phyloP scores from a whole-genome alignment of 2,329 filamentous ascomycete genomes.

The Colletotrichum lentis region DNA sequence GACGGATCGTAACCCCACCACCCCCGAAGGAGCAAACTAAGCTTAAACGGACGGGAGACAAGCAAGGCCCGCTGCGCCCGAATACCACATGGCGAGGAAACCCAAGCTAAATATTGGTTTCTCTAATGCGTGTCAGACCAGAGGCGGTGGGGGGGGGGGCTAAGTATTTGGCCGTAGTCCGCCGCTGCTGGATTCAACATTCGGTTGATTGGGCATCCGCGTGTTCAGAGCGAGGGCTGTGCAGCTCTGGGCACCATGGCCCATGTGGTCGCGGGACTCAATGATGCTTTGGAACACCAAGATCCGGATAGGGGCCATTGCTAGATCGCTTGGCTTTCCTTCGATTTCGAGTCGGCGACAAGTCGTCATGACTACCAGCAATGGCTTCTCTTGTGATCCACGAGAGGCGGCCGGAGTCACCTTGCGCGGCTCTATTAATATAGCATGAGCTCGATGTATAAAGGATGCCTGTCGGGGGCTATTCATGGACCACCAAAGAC shows the following conservation, averaged over 20 bases:
- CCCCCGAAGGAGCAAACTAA: background rate
- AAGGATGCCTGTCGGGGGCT: background rate
- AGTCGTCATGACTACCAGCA: conserved; percentile 4
- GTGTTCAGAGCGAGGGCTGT: background rate
- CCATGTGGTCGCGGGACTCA: background rate
- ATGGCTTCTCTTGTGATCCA: background rate
- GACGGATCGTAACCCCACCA: background rate
- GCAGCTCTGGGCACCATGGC: background rate
- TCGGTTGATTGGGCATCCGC: background rate
- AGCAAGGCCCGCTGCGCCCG: background rate
- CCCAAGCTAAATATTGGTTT: background rate
- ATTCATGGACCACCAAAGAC: background rate
- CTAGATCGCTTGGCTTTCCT: background rate
- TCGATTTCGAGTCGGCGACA: background rate
- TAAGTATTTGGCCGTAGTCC: no score
- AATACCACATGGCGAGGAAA: background rate
- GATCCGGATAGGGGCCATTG: background rate
- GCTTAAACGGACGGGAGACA: background rate
- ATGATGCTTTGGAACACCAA: background rate
- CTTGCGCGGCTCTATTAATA: background rate
- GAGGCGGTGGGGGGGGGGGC: no score
- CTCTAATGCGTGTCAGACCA: background rate
- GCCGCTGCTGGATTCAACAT: background rate
- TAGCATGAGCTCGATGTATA: background rate
- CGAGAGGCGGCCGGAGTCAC: background rate